Conservation (phyloP, 108 stramenopile species). For the Cyclotella choctawhatcheeana region DNA sequence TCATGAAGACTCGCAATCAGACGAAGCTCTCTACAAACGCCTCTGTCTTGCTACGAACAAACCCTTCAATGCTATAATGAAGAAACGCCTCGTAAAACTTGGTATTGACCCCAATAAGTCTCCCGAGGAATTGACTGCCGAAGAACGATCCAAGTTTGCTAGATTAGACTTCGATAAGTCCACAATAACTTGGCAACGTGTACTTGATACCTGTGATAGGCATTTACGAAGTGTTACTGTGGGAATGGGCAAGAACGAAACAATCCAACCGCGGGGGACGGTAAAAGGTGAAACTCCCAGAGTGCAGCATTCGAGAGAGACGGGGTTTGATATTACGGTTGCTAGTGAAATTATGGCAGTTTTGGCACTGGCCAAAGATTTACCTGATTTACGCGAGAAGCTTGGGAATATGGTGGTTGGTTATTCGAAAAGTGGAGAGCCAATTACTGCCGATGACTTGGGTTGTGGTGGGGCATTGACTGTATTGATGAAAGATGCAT, state of each 20-base stretch:
- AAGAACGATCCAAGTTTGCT: constrained; percentile 83
- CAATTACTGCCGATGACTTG: constrained; percentile 97
- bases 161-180: constrained; percentile 94
- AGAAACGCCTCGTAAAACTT: constrained; percentile 84
- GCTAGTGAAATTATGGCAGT: constrained; percentile 99
- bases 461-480: constrained; percentile 96
- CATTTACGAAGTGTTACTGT: constrained; percentile 87
- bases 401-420: constrained; percentile 96
- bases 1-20: constrained; percentile 92
- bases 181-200: constrained; percentile 97
- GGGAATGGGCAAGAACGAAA: constrained; percentile 89
- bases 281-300: constrained; percentile 55
- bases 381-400: constrained; percentile 92
- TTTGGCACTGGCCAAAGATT: constrained; percentile 89
- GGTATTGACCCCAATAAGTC: constrained; percentile 82
- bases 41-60: constrained; percentile 65
- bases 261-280: constrained; percentile 65
- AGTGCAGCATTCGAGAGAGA: constrained; percentile 73
- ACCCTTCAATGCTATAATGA: constrained; percentile 82
- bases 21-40: constrained; percentile 91
- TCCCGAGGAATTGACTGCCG: constrained; percentile 86
- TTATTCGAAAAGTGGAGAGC: constrained; percentile 60
- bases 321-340: constrained; percentile 99
- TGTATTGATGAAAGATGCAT: constrained; percentile 97
- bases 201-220: constrained; percentile 98